phyloP scores from a whole-genome alignment of 2,329 filamentous ascomycete genomes.

The Aspergillaceae sp. region DNA sequence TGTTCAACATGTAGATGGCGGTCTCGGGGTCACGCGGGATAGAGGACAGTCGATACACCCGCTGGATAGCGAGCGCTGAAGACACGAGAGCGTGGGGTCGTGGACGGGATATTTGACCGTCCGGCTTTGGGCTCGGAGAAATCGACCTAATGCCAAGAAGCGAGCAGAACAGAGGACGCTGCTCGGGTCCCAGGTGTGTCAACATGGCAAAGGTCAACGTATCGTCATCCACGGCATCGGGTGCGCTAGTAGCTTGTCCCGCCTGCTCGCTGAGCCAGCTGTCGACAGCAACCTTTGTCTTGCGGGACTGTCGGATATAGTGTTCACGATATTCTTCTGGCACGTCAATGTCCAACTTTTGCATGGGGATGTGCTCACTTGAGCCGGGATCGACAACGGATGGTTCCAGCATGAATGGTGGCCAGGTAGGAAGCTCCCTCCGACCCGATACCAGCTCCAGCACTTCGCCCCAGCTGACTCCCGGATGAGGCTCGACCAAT shows the following conservation, averaged over 20 bases:
- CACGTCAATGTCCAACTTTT: constrained; percentile 85
- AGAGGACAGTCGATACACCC: constrained; percentile 67
- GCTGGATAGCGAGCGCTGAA: constrained; percentile 69
- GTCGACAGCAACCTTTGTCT: constrained; percentile 84
- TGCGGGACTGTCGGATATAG: constrained; percentile 83
- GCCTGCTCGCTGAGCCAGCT: constrained; percentile 78
- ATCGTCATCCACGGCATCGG: constrained; percentile 87
- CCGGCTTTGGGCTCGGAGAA: constrained; percentile 50
- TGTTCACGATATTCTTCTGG: constrained; percentile 89
- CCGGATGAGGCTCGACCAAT: constrained; percentile 46
- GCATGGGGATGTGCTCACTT: constrained; percentile 51
- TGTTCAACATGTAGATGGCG: constrained; percentile 75
- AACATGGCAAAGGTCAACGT: constrained; percentile 89
- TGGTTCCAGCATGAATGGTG: constrained; percentile 67
- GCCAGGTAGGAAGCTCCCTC: constrained; percentile 78
- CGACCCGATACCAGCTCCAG: constrained; percentile 86
- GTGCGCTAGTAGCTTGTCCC: constrained; percentile 63
- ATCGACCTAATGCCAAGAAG: constrained; percentile 56
- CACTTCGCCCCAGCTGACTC: constrained; percentile 91
- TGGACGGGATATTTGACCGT: constrained; percentile 56
- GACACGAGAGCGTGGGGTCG: constrained; percentile 68
- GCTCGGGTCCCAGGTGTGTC: constrained; percentile 68
- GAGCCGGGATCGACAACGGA: constrained; percentile 44
- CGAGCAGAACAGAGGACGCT: constrained; percentile 74
- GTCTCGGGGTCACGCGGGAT: constrained; percentile 77